phyloP scores from a whole-genome alignment of 805 yeast species.

The Candida pini region DNA sequence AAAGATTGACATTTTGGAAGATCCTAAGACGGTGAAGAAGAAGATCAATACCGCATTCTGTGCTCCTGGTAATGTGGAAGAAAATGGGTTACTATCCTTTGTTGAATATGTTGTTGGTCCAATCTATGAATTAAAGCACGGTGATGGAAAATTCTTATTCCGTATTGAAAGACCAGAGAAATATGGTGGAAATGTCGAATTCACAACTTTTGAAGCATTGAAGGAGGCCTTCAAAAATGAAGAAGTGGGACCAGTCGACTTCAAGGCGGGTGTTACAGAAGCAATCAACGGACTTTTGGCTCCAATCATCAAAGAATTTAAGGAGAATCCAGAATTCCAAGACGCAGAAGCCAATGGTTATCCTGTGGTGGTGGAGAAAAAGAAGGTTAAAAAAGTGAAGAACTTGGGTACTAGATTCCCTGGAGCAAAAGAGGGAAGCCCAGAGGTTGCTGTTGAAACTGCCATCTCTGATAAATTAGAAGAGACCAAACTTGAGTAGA shows the following conservation, averaged over 20 bases:
- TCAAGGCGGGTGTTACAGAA: conserved; percentile 87
- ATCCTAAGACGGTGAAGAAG: conserved; percentile 81
- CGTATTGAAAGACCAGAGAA: conserved; percentile 88
- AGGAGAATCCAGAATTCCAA: conserved; percentile 61
- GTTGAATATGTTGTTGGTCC: conserved; percentile 82
- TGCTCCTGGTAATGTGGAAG: conserved; percentile 89
- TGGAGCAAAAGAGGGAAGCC: conserved; percentile 40
- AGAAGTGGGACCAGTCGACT: conserved; percentile 85
- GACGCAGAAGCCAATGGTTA: conserved; percentile 76
- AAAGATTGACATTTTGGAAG: conserved; percentile 88
- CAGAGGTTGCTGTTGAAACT: conserved; percentile 23
- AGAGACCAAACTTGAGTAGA: conserved; percentile 30
- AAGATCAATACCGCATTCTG: conserved; percentile 90
- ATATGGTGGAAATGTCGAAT: conserved; percentile 90
- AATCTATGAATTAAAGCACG: conserved; percentile 68
- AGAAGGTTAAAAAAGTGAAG: conserved; percentile 71
- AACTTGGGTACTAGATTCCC: conserved; percentile 90
- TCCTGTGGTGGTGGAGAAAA: conserved; percentile 64
- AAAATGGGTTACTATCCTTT: conserved; percentile 86
- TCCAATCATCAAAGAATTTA: conserved; percentile 74
- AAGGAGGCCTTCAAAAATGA: conserved; percentile 68
- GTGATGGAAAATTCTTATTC: conserved; percentile 56
- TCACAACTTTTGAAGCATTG: conserved; percentile 59
- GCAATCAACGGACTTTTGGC: conserved; percentile 74
- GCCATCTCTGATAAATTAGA: conserved; percentile 36